A percentile compares a stretch with the other conserved stretches of the same genome.
Evolutionary conservation across 306 rosid genomes (phyloP).

Genomic region (Medicago lupulina): DNA sequence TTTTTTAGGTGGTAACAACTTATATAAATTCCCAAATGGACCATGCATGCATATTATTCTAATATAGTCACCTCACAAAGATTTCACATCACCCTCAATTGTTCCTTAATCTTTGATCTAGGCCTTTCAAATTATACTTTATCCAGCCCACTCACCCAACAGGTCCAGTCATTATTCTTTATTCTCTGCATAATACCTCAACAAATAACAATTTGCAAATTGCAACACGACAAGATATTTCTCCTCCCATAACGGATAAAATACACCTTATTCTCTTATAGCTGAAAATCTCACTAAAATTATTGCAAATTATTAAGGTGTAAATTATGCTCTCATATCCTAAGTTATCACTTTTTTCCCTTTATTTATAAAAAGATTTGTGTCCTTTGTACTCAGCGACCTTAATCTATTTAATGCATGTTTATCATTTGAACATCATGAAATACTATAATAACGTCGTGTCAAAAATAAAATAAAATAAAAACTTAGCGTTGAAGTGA

Average conservation of each 20-base stretch:
- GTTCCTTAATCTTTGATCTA: constrained; percentile 5
- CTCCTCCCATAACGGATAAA: neutral
- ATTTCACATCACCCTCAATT: constrained; percentile 13
- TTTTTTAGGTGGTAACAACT: neutral
- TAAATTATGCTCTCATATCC: neutral
- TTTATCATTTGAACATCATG: neutral
- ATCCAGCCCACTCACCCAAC: constrained; percentile 1
- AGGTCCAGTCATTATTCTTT: constrained; percentile 18
- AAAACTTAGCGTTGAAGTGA: constrained; percentile 21
- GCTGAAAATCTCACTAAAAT: neutral
- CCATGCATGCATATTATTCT: constrained; percentile 8
- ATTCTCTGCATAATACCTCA: neutral
- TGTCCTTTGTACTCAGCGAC: neutral
- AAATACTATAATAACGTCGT: neutral
- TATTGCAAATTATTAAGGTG: neutral
- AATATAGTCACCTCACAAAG: neutral
- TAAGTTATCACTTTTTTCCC: neutral
- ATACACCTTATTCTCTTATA: neutral
- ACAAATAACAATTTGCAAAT: neutral
- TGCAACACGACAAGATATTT: constrained; percentile 12
- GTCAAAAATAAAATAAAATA: too few species aligned
- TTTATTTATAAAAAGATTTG: neutral
- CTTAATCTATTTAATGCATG: neutral
- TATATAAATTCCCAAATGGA: constrained; percentile 3
- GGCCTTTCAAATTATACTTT: neutral